A percentile compares a stretch with the other conserved stretches of the same genome.
Conservation (phyloP, 495 filamentous ascomycete species). For the Peziza echinospora region DNA sequence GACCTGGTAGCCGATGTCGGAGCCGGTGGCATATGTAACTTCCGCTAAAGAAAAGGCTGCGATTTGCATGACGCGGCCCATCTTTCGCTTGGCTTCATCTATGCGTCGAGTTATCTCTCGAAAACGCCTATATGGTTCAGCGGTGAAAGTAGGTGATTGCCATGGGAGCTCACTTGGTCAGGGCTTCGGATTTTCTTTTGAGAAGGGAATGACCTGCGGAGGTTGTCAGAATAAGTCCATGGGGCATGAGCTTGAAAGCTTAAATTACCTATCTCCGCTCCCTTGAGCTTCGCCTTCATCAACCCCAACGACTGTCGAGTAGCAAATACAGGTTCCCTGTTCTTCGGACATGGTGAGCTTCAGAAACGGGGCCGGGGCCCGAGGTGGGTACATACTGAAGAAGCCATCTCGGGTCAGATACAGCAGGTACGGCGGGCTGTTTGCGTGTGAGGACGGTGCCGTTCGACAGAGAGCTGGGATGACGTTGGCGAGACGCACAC, state of each 20-base stretch:
- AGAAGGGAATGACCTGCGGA: conserved; percentile 51
- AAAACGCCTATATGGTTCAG: conserved; percentile 7
- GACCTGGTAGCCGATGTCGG: conserved; percentile 89
- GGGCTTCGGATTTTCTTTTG: conserved; percentile 82
- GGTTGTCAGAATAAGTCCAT: conserved; percentile 9
- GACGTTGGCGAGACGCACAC: too few relatives aligned
- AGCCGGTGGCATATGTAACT: conserved; percentile 91
- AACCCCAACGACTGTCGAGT: conserved; percentile 87
- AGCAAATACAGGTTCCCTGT: conserved; percentile 87
- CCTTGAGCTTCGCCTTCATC: conserved; percentile 98
- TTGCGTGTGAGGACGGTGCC: too few relatives aligned
- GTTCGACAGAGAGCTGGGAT: too few relatives aligned
- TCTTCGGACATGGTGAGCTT: too few relatives aligned
- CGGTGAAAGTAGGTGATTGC: neutral
- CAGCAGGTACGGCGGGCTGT: too few relatives aligned
- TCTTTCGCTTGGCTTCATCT: conserved; percentile 97
- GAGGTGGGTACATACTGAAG: too few relatives aligned
- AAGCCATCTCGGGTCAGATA: too few relatives aligned
- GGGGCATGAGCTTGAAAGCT: too few relatives aligned
- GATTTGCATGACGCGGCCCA: conserved; percentile 98
- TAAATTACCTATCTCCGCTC: conserved; percentile 43
- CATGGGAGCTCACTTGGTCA: conserved; percentile 46
- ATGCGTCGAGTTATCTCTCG: conserved; percentile 88
- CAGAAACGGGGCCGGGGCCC: too few relatives aligned
- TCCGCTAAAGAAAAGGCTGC: conserved; percentile 93